Evolutionary conservation across 495 filamentous ascomycete species (phyloP).

Genomic region (Annulohypoxylon stygium): DNA sequence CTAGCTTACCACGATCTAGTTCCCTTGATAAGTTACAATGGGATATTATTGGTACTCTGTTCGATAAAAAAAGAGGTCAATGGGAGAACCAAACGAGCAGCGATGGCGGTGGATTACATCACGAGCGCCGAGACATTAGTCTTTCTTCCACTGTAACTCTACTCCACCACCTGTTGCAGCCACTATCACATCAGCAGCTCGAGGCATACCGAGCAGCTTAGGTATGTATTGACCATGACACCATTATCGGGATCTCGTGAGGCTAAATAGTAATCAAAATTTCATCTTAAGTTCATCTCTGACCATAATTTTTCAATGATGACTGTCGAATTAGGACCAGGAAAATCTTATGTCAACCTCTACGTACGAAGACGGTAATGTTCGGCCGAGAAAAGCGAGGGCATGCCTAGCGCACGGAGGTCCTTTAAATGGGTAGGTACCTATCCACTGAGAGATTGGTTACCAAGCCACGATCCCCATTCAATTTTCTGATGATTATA

Average conservation of each 20-base stretch:
- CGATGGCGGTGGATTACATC: slow-evolving; percentile 9
- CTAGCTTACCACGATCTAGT: not conserved
- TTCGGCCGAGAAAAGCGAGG: not conserved
- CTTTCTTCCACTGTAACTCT: slow-evolving; percentile 19
- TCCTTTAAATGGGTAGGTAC: not conserved
- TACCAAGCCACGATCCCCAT: not conserved
- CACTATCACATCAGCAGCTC: not conserved
- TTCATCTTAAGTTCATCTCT: not conserved
- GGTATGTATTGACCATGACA: not conserved
- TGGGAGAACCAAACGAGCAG: not conserved
- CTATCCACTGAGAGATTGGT: not conserved
- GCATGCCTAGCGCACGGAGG: slow-evolving; percentile 1
- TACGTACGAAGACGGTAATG: not conserved
- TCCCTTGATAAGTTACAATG: not conserved
- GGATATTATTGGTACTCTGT: not conserved
- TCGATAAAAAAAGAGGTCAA: slow-evolving; percentile 12
- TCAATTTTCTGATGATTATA: not conserved
- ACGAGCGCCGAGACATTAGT: slow-evolving; percentile 24
- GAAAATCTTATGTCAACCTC: not conserved
- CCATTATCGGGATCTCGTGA: not conserved
- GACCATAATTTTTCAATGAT: too few species aligned
- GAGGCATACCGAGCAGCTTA: not conserved
- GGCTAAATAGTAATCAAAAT: not conserved
- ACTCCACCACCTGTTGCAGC: slow-evolving; percentile 11
- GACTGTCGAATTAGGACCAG: not conserved